phyloP scores from a whole-genome alignment of 2,329 filamentous ascomycete genomes.

The Trichocomaceae sp. region DNA sequence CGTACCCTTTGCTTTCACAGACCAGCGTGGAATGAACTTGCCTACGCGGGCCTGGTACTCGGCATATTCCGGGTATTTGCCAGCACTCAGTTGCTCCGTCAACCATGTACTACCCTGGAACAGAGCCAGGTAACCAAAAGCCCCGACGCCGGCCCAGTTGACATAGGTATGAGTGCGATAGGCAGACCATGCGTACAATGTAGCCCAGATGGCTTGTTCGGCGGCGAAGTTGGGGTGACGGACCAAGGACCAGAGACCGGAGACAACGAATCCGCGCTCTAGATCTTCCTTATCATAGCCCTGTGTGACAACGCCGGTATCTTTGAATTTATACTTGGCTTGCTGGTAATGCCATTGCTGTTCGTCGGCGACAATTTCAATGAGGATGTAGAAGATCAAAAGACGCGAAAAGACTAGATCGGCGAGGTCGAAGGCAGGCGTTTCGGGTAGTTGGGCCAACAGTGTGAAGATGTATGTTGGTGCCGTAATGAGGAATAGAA shows the following conservation, averaged over 20 bases:
- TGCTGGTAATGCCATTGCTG: constrained; percentile 88
- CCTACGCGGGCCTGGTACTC: constrained; percentile 77
- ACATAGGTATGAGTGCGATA: constrained; percentile 62
- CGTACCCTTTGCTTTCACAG: constrained; percentile 25
- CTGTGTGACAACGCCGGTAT: constrained; percentile 62
- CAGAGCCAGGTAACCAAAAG: constrained; percentile 63
- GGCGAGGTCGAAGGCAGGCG: constrained; percentile 49
- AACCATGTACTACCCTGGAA: constrained; percentile 88
- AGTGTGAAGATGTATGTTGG: constrained; percentile 82
- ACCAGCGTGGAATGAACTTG: constrained; percentile 64
- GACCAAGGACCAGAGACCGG: constrained; percentile 78
- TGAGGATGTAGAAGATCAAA: constrained; percentile 52
- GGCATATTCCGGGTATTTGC: constrained; percentile 83
- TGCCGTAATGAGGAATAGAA: constrained; percentile 71
- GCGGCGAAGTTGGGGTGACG: constrained; percentile 93
- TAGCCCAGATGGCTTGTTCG: constrained; percentile 85
- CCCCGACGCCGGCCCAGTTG: constrained; percentile 72
- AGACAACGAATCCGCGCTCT: constrained; percentile 80
- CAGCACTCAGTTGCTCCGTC: constrained; percentile 71
- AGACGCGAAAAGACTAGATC: constrained; percentile 54
- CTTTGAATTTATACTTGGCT: constrained; percentile 70
- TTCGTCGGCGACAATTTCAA: constrained; percentile 77
- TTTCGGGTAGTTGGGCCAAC: constrained; percentile 55
- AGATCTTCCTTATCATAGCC: constrained; percentile 62
- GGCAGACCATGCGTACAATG: constrained; percentile 82